phyloP scores from a whole-genome alignment of 179 eudicot species.

The Beta lomatogona region DNA sequence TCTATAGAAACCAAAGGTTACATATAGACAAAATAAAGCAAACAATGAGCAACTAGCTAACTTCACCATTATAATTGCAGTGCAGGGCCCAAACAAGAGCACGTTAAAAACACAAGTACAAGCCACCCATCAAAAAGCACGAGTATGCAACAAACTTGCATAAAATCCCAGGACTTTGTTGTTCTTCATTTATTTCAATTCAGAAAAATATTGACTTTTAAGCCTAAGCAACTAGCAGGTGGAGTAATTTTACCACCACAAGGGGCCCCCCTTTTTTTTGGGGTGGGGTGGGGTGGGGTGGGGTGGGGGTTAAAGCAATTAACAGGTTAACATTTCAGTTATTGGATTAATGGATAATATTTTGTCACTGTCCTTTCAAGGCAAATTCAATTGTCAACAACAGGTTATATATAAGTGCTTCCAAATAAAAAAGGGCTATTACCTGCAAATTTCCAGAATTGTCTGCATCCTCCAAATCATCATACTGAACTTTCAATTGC shows the following conservation, averaged over 20 bases:
- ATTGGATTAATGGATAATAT: background rate
- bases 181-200: background rate
- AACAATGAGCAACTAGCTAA: background rate
- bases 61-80: too few relatives aligned
- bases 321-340: background rate
- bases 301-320: background rate
- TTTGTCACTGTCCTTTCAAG: background rate
- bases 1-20: background rate
- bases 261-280: background rate
- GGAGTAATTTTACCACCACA: background rate
- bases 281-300: background rate
- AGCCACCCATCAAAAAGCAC: background rate
- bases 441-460: slow-evolving; percentile 53
- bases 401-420: background rate
- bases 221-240: background rate
- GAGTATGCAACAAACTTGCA: background rate
- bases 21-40: background rate
- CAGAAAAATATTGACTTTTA: background rate
- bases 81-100: background rate
- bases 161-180: background rate
- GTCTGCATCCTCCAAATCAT: slow-evolving; percentile 47
- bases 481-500: slow-evolving; percentile 47
- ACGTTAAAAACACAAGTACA: background rate
- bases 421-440: background rate
- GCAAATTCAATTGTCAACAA: background rate